Evolutionary conservation across 495 filamentous ascomycete genomes (phyloP).

Genomic region (Hypoxylon trugodes): DNA sequence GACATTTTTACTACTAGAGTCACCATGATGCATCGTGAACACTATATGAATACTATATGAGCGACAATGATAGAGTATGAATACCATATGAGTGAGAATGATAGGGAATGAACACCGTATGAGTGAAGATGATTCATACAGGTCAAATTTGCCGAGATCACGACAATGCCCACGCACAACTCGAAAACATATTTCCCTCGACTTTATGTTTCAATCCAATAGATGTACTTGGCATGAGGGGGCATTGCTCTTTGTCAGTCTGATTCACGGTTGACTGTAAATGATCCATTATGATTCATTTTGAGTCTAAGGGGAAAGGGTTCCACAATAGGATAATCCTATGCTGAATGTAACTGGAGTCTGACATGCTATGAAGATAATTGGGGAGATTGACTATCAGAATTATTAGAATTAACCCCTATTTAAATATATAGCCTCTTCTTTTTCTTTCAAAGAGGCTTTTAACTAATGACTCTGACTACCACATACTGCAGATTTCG

Average conservation of each 20-base stretch:
- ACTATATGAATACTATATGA: conserved; percentile 30
- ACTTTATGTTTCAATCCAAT: neutral
- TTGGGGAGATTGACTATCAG: no score
- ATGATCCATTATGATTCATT: conserved; percentile 46
- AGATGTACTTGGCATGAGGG: neutral
- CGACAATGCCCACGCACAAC: no score
- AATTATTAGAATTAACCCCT: no score
- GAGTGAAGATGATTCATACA: conserved; percentile 11
- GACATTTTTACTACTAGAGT: neutral
- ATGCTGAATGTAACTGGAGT: neutral
- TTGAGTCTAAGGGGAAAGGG: neutral
- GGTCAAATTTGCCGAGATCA: no score
- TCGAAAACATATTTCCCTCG: neutral
- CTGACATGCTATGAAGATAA: no score
- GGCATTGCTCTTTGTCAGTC: conserved; percentile 3
- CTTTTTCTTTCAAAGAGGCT: no score
- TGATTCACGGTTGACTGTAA: conserved; percentile 22
- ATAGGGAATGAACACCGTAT: conserved; percentile 18
- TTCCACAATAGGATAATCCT: neutral
- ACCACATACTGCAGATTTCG: no score
- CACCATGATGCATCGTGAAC: conserved; percentile 4
- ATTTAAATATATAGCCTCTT: no score
- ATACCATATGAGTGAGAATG: conserved; percentile 1
- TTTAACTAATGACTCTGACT: no score
- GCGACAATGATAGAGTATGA: conserved; percentile 19